These are phyloP conservation scores for Carex kokanica DNA, from an alignment of 176 grass and related monocot species.

Conservation along the genomic window DNA sequence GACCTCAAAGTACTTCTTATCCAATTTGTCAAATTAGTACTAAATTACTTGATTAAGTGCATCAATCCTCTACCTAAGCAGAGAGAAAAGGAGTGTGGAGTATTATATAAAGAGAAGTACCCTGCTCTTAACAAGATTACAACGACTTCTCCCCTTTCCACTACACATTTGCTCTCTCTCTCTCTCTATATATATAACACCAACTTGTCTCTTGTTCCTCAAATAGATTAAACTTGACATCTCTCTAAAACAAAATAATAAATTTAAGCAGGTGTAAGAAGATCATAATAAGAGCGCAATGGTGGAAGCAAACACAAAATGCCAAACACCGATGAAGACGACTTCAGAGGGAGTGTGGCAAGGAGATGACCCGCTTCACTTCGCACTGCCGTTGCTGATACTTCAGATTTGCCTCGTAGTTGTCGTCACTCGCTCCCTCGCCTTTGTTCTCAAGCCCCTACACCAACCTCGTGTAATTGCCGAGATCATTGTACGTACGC, in stretches of 20 bases:
- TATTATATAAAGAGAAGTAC: no score
- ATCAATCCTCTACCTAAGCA: no score
- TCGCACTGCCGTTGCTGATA: conserved; percentile 17
- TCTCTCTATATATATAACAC: no score
- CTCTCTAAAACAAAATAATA: background rate
- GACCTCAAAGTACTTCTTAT: background rate
- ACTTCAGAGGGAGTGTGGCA: conserved; percentile 26
- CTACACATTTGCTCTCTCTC: no score
- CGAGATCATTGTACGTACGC: conserved; percentile 28
- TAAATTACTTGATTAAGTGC: no score
- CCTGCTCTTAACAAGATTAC: no score
- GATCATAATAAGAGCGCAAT: background rate
- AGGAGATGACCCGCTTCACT: conserved; percentile 23
- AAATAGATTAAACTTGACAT: background rate
- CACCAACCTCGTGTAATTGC: conserved; percentile 20
- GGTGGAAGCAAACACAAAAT: background rate
- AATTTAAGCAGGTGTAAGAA: background rate
- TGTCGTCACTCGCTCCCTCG: conserved; percentile 18
- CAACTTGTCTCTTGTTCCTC: no score
- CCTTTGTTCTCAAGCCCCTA: conserved; percentile 20
- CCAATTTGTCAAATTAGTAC: background rate
- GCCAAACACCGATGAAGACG: background rate
- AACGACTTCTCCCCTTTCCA: no score
- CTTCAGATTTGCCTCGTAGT: conserved; percentile 26
- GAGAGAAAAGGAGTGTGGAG: no score